Evolutionary conservation across 2,329 filamentous ascomycete genomes (phyloP).

Genomic region (Alternaria consortialis): DNA sequence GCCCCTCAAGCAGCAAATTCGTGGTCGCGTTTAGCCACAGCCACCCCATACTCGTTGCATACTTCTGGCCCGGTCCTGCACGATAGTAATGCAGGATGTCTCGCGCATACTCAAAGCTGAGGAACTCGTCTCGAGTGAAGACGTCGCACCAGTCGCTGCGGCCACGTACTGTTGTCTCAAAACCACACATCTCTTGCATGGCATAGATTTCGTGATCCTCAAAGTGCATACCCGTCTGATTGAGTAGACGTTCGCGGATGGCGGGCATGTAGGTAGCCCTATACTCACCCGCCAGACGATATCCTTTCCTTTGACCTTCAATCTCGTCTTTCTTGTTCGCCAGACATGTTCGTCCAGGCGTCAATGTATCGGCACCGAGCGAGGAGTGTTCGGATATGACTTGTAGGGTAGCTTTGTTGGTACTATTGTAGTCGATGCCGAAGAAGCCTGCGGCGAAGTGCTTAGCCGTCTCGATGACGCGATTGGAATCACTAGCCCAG

Average conservation of each 20-base stretch:
- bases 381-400: slow-evolving; percentile 63
- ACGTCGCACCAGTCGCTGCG: slow-evolving; percentile 65
- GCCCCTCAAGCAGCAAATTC: slow-evolving; percentile 57
- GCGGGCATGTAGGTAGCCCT: slow-evolving; percentile 58
- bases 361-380: slow-evolving; percentile 64
- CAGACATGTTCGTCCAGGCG: slow-evolving; percentile 60
- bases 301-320: slow-evolving; percentile 62
- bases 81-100: slow-evolving; percentile 68
- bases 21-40: slow-evolving; percentile 67
- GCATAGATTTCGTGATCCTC: slow-evolving; percentile 61
- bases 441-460: slow-evolving; percentile 66
- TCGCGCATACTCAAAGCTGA: slow-evolving; percentile 66
- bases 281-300: slow-evolving; percentile 58
- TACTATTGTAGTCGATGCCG: slow-evolving; percentile 58
- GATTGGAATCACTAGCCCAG: slow-evolving; percentile 64
- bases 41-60: slow-evolving; percentile 64
- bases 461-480: slow-evolving; percentile 65
- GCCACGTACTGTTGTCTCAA: slow-evolving; percentile 64
- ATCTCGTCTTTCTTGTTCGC: slow-evolving; percentile 50
- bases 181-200: slow-evolving; percentile 70
- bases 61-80: slow-evolving; percentile 65
- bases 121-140: slow-evolving; percentile 64
- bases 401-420: slow-evolving; percentile 51
- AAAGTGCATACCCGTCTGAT: slow-evolving; percentile 56
- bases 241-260: slow-evolving; percentile 56